Percentiles rank a stretch among this genome's conserved stretches.
Evolutionary conservation across 805 yeast genomes (phyloP).

Genomic region (Pichia pseudocactophila): DNA sequence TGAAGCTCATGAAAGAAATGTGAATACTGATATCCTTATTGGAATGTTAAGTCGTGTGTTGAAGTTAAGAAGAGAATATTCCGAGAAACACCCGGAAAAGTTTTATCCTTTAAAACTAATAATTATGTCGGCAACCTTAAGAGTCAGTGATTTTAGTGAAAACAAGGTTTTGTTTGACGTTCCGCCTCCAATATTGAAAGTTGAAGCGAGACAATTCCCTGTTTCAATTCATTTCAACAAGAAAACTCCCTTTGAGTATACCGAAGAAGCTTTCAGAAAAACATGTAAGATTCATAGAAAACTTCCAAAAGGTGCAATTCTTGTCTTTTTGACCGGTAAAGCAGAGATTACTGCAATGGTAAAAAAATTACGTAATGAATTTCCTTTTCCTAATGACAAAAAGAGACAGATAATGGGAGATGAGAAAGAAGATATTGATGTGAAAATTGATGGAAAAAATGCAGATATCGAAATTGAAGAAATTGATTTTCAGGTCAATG

Average conservation of each 20-base stretch:
- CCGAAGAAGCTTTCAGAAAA: slow-evolving; percentile 80
- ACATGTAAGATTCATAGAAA: slow-evolving; percentile 77
- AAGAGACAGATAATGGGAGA: slow-evolving; percentile 13
- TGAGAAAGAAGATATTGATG: slow-evolving; percentile 31
- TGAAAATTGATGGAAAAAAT: slow-evolving; percentile 46
- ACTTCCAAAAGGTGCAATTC: slow-evolving; percentile 90
- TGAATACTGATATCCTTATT: slow-evolving; percentile 90
- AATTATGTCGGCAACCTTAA: slow-evolving; percentile 94
- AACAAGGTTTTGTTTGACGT: slow-evolving; percentile 55
- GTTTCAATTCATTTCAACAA: slow-evolving; percentile 86
- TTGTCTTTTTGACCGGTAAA: slow-evolving; percentile 90
- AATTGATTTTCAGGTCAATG: slow-evolving; percentile 50
- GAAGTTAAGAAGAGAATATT: slow-evolving; percentile 53
- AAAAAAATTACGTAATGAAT: slow-evolving; percentile 55
- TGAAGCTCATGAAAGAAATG: slow-evolving; percentile 96
- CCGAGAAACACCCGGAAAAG: slow-evolving; percentile 36
- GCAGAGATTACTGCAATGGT: slow-evolving; percentile 79
- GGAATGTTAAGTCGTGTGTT: slow-evolving; percentile 90
- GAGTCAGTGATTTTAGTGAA: slow-evolving; percentile 90
- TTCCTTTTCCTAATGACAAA: slow-evolving; percentile 40
- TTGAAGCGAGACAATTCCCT: slow-evolving; percentile 90
- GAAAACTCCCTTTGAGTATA: slow-evolving; percentile 66
- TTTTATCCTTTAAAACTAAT: slow-evolving; percentile 66
- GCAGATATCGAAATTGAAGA: slow-evolving; percentile 83
- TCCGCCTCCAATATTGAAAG: slow-evolving; percentile 82